phyloP scores from a whole-genome alignment of 1,139 yeast species.

The Kodamaea alishanica region DNA sequence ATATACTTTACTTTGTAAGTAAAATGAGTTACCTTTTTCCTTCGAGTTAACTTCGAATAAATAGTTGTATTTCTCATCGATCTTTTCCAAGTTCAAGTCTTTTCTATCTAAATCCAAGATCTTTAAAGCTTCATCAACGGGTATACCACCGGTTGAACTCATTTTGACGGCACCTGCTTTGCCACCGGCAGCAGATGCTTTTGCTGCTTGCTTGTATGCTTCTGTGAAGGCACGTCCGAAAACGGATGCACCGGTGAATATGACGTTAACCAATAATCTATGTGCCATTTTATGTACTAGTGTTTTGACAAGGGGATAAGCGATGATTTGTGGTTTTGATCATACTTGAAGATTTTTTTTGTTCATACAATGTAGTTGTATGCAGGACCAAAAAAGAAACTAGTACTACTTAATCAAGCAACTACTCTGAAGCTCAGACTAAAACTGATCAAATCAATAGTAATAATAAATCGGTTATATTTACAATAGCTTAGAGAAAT shows the following conservation, averaged over 20 bases:
- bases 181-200: conserved; percentile 72
- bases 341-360: too few relatives aligned
- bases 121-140: conserved; percentile 87
- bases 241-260: conserved; percentile 91
- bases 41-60: conserved; percentile 85
- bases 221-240: conserved; percentile 96
- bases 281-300: conserved; percentile 59
- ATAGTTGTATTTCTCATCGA: conserved; percentile 75
- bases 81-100: conserved; percentile 54
- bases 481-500: background rate
- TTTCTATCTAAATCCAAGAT: conserved; percentile 73
- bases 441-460: too few relatives aligned
- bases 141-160: conserved; percentile 64
- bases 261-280: conserved; percentile 81
- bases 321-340: too few relatives aligned
- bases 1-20: conserved; percentile 85
- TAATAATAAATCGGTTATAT: background rate
- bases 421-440: too few relatives aligned
- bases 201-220: conserved; percentile 95
- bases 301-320: too few relatives aligned
- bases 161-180: conserved; percentile 49
- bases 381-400: too few relatives aligned
- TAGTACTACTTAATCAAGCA: too few relatives aligned
- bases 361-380: too few relatives aligned
- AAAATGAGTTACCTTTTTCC: conserved; percentile 92